phyloP scores from a whole-genome alignment of 2,329 filamentous ascomycete genomes.

The Claviceps digitariae region DNA sequence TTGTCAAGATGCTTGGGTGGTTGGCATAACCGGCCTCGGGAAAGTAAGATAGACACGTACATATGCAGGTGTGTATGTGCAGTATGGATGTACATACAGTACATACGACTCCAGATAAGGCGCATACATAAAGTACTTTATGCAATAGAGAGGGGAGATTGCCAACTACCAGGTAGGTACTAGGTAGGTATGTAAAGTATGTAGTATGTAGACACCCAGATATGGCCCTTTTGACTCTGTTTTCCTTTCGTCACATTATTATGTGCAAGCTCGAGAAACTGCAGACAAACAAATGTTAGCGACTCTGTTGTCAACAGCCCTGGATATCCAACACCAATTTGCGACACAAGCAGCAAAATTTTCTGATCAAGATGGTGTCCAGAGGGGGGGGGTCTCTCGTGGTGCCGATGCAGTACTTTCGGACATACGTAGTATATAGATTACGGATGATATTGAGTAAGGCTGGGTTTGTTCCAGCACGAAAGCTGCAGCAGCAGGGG shows the following conservation, averaged over 20 bases:
- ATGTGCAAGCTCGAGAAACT: not conserved
- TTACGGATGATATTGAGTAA: not conserved
- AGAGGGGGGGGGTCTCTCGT: no score
- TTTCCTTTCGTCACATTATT: not conserved
- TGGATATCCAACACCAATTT: not conserved
- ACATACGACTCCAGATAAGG: no score
- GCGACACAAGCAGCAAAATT: not conserved
- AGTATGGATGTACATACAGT: no score
- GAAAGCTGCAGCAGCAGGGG: not conserved
- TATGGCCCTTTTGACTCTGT: not conserved
- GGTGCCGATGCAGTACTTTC: not conserved
- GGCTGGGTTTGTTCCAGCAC: not conserved
- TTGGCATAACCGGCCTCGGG: not conserved
- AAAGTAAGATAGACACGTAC: no score
- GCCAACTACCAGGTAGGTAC: no score
- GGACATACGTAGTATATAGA: no score
- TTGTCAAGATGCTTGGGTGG: not conserved
- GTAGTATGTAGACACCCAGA: no score
- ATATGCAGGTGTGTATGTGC: not conserved
- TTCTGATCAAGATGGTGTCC: not conserved
- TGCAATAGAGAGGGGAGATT: no score
- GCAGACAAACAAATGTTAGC: not conserved
- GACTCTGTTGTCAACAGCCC: not conserved
- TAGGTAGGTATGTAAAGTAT: no score
- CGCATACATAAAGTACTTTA: no score